phyloP scores from a whole-genome alignment of 345 rosid genomes.

The Eucalyptus pauciflora region DNA sequence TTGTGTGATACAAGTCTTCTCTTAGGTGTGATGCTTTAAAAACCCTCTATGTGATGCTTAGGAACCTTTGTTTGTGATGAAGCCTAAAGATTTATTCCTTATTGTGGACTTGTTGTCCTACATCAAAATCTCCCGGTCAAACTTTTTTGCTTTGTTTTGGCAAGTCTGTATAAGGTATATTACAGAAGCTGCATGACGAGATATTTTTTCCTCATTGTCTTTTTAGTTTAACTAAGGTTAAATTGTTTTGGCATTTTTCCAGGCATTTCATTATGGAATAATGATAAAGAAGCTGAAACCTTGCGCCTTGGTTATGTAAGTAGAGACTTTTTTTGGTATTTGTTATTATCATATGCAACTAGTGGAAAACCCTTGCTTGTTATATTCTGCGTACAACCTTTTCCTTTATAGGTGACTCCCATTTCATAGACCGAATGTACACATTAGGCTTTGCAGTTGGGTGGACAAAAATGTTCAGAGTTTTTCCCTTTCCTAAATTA shows the following conservation, averaged over 20 bases:
- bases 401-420: background rate
- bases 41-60: background rate
- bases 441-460: background rate
- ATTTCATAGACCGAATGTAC: background rate
- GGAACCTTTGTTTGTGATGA: background rate
- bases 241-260: slow-evolving; percentile 3
- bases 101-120: background rate
- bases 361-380: background rate
- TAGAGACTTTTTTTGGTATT: background rate
- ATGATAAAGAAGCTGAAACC: slow-evolving; percentile 72
- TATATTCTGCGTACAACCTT: background rate
- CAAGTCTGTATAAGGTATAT: background rate
- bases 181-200: background rate
- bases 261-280: slow-evolving; percentile 55
- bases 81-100: background rate
- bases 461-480: background rate
- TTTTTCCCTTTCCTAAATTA: background rate
- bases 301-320: slow-evolving; percentile 89
- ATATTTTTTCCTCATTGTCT: background rate
- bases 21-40: background rate
- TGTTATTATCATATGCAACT: background rate
- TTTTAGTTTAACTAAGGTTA: background rate
- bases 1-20: background rate
- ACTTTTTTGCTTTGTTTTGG: background rate
- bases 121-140: background rate